Percentiles rank a stretch among this genome's conserved stretches.
Conservation (phyloP, 1,139 yeast genomes). For the Pichia sp. region DNA sequence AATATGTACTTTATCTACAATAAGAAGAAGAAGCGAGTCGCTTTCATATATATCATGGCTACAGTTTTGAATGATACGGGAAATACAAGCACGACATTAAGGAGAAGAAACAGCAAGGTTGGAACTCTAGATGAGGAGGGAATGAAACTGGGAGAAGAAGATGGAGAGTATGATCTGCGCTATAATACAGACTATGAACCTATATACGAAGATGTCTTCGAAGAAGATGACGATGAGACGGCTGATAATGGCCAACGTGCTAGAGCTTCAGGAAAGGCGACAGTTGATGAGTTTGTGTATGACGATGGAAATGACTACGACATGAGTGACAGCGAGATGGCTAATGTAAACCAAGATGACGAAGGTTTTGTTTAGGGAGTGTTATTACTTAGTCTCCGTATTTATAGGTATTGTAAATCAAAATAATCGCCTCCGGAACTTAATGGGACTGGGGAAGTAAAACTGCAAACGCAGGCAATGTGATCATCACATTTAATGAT, state of each 20-base stretch:
- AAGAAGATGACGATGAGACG: constrained; percentile 20
- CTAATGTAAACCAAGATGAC: constrained; percentile 29
- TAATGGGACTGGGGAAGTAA: no score
- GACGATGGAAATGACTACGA: constrained; percentile 32
- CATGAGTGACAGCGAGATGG: constrained; percentile 29
- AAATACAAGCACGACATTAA: constrained; percentile 3
- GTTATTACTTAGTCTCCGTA: no score
- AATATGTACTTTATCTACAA: constrained; percentile 89
- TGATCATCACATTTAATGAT: no score
- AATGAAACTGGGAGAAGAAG: constrained; percentile 23
- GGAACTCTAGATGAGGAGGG: constrained; percentile 28
- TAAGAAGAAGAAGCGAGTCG: constrained; percentile 85
- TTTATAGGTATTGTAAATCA: no score
- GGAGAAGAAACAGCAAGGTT: constrained; percentile 24
- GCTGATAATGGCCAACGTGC: constrained; percentile 1
- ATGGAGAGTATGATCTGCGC: constrained; percentile 29
- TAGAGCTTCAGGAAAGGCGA: constrained; percentile 4
- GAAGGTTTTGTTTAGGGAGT: constrained; percentile 19
- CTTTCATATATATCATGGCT: constrained; percentile 61
- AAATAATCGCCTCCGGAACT: no score
- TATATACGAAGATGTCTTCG: constrained; percentile 27
- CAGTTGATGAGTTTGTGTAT: constrained; percentile 25
- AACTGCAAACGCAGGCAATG: no score
- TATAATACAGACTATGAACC: constrained; percentile 24
- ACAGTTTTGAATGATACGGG: constrained; percentile 11